A percentile compares a stretch with the other conserved stretches of the same genome.
These are phyloP conservation scores for Coniochaeta sp. DNA, from an alignment of 2,329 filamentous ascomycete genomes.

Conservation along the genomic window DNA sequence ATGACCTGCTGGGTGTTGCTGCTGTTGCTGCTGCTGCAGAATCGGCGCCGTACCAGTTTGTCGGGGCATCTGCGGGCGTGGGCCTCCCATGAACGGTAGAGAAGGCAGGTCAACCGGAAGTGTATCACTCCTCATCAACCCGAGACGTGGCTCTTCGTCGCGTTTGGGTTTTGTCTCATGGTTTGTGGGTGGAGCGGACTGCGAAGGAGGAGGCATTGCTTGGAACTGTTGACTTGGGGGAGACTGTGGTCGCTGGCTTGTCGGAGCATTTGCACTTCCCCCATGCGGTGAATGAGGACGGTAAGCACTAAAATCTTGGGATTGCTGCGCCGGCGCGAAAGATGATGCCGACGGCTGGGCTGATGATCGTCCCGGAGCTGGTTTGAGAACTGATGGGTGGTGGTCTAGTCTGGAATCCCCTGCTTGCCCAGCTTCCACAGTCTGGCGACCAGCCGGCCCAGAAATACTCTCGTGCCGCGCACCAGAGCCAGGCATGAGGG, in stretches of 20 bases:
- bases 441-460: not conserved
- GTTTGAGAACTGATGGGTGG: slow-evolving; percentile 2
- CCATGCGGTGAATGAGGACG: not conserved
- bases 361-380: slow-evolving; percentile 4
- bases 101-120: slow-evolving; percentile 14
- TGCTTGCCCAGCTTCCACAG: not conserved
- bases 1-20: not conserved
- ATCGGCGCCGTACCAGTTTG: not conserved
- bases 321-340: not conserved
- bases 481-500: not conserved
- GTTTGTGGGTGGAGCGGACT: not conserved
- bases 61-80: not conserved
- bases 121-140: slow-evolving; percentile 13
- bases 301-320: not conserved
- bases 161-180: not conserved
- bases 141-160: slow-evolving; percentile 1
- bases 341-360: slow-evolving; percentile 2
- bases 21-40: not conserved
- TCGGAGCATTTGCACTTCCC: not conserved
- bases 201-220: not conserved
- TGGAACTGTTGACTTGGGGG: not conserved
- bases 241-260: not conserved
- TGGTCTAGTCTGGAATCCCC: not conserved
- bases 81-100: slow-evolving; percentile 12
- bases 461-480: slow-evolving; percentile 5